Conservation (phyloP, 1,284 basidiomycete genomes). For the Papiliotrema terrestris region DNA sequence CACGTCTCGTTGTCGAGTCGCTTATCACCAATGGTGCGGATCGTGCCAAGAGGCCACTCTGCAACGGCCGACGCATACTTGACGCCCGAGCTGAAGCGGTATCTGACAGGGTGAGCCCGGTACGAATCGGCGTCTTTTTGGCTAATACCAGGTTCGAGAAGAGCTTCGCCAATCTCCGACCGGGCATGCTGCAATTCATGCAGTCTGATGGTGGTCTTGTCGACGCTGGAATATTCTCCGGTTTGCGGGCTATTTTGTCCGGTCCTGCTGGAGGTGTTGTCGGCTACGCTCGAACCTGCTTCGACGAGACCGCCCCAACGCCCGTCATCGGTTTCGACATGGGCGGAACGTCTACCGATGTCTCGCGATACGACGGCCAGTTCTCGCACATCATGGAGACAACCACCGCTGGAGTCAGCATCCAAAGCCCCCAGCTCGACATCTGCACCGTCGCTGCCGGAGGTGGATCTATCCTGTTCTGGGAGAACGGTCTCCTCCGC, state of each 20-base stretch:
- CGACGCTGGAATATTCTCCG: slow-evolving; percentile 71
- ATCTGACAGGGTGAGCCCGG: slow-evolving; percentile 65
- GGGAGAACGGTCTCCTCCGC: slow-evolving; percentile 75
- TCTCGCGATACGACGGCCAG: slow-evolving; percentile 77
- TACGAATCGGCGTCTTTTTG: background rate
- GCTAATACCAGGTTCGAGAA: background rate
- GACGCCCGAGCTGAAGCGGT: slow-evolving; percentile 79
- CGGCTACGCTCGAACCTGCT: slow-evolving; percentile 34
- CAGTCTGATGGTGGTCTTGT: slow-evolving; percentile 82
- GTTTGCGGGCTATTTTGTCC: slow-evolving; percentile 74
- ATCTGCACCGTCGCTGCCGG: slow-evolving; percentile 83
- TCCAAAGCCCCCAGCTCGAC: slow-evolving; percentile 81
- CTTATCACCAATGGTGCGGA: slow-evolving; percentile 84
- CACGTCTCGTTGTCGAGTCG: slow-evolving; percentile 86
- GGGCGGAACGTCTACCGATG: slow-evolving; percentile 86
- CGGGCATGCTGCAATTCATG: slow-evolving; percentile 61
- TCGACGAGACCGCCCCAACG: slow-evolving; percentile 23
- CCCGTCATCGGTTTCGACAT: slow-evolving; percentile 55
- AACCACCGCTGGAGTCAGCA: slow-evolving; percentile 82
- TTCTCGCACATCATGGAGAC: slow-evolving; percentile 89
- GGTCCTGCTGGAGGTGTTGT: slow-evolving; percentile 44
- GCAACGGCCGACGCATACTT: slow-evolving; percentile 95
- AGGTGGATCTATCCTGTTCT: slow-evolving; percentile 76
- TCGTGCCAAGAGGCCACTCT: slow-evolving; percentile 87
- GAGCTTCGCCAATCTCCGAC: background rate